A percentile compares a stretch with the other conserved stretches of the same genome.
phyloP scores from a whole-genome alignment of 352 stramenopile species.

The Blastocystis sp. region DNA sequence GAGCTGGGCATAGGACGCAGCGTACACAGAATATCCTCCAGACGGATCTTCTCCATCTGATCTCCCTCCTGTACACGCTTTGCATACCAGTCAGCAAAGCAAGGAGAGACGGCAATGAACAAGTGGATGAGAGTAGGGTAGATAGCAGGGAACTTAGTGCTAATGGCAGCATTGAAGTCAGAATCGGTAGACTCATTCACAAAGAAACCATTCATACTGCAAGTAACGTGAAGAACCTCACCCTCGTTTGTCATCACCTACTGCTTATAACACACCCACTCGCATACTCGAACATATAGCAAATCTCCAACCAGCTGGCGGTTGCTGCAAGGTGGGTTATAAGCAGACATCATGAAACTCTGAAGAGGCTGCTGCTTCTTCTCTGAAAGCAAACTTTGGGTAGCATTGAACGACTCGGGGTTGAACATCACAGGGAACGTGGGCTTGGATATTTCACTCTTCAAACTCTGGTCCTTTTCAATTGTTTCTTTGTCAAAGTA shows the following conservation, averaged over 20 bases:
- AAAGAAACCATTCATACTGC: constrained; percentile 28
- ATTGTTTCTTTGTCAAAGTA: constrained; percentile 29
- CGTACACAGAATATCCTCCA: constrained; percentile 9
- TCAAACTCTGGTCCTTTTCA: constrained; percentile 12
- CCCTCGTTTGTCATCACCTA: constrained; percentile 35
- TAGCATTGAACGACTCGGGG: constrained; percentile 2
- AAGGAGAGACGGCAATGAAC: constrained; percentile 11
- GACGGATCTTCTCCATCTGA: constrained; percentile 8
- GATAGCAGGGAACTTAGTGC: background rate
- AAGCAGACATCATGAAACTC: background rate
- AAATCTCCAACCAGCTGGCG: constrained; percentile 37
- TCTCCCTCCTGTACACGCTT: background rate
- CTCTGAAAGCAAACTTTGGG: background rate
- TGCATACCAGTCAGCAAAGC: constrained; percentile 16
- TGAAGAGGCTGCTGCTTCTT: constrained; percentile 10
- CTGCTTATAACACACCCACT: background rate
- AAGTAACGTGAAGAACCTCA: constrained; percentile 2
- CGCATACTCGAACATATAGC: constrained; percentile 15
- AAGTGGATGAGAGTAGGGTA: constrained; percentile 27
- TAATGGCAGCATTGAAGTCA: background rate
- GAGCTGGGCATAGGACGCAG: background rate
- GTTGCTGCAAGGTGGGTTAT: constrained; percentile 4
- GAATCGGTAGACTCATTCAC: constrained; percentile 48
- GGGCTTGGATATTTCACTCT: constrained; percentile 20
- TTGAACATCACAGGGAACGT: constrained; percentile 26